phyloP scores from a whole-genome alignment of 169 alveolate genomes.

The Cryptosporidium ubiquitum region DNA sequence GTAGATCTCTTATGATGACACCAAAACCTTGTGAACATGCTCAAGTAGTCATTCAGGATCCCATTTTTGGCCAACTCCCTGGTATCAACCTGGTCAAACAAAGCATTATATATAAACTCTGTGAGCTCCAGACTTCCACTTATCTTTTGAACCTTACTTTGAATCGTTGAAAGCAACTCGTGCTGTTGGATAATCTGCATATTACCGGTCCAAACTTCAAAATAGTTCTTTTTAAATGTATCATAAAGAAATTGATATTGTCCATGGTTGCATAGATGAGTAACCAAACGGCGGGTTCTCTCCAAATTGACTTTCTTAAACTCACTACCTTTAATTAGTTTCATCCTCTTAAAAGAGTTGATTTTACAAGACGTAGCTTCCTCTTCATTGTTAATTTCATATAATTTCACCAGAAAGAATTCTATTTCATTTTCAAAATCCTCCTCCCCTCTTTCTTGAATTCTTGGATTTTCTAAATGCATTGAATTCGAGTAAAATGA shows the following conservation, averaged over 20 bases:
- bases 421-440: slow-evolving; percentile 30
- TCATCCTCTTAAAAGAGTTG: slow-evolving; percentile 21
- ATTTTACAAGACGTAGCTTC: neutral
- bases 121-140: neutral
- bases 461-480: neutral
- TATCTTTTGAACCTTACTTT: neutral
- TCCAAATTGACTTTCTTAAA: slow-evolving; percentile 8
- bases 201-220: slow-evolving; percentile 31
- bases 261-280: slow-evolving; percentile 50
- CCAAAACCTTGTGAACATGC: slow-evolving; percentile 34
- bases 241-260: slow-evolving; percentile 33
- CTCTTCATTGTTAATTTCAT: neutral
- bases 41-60: neutral
- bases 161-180: neutral
- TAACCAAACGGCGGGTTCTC: slow-evolving; percentile 30
- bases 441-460: neutral
- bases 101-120: neutral
- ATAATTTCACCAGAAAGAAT: slow-evolving; percentile 1
- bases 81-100: neutral
- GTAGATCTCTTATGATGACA: slow-evolving; percentile 58
- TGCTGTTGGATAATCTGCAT: neutral
- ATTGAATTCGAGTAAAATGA: neutral
- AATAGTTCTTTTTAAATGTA: slow-evolving; percentile 23
- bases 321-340: neutral
- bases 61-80: neutral